Base-by-base conservation (phyloP, 129 eudicot genomes). In the Chrysanthemum seticuspe region DNA sequence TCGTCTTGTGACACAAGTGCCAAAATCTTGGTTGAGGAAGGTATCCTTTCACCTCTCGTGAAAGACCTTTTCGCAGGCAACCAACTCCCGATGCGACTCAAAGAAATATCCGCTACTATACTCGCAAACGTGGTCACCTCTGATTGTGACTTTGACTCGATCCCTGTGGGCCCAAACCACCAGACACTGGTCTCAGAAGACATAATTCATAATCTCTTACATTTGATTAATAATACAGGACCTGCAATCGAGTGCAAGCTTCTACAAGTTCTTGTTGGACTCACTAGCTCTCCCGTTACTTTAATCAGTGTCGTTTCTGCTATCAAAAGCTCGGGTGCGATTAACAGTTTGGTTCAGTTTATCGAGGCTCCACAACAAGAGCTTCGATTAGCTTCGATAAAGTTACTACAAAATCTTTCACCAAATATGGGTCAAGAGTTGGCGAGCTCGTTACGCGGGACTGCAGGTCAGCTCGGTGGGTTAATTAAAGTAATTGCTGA, bases 361-460 rank as follows among this genome's bases (percentile, higher is more conserved):
- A 89, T 89, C 45, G 97, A 93, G 71, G 98, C 95, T 62, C 86
- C 92, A 6, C 97, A 93, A 50, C 84, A 81, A 78, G 98, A 93
- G 73, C 83, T 93, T 55, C 84, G 95, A 36, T 60, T 86, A 58
- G 95, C 98, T 29, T 81, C 90, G 6, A 81, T 93, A 9, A 87
- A 87, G 63, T 92, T 89, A 56, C 78, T 93, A 0, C 87, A 84
- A 50, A 82, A 93, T 78, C 81, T 93, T 14, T 93, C 98, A 2
- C 96, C 89, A 3, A 79, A 85, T 66, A 87, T 90, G 95, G 87
- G 88, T 13, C 88, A 79, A 65, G 96, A 90, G 29, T 65, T 93
- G 19, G 95, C 95, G 10, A 83, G 83, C 21, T 86, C 88, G 18
- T 68, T 89, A 21, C 88, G 91, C 49, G 96, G 92, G 62, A 47